Evolutionary conservation across 495 filamentous ascomycete species (phyloP), one percentile per base, ranked within the genome.

Genomic region (Penicillium arizonense): DNA sequence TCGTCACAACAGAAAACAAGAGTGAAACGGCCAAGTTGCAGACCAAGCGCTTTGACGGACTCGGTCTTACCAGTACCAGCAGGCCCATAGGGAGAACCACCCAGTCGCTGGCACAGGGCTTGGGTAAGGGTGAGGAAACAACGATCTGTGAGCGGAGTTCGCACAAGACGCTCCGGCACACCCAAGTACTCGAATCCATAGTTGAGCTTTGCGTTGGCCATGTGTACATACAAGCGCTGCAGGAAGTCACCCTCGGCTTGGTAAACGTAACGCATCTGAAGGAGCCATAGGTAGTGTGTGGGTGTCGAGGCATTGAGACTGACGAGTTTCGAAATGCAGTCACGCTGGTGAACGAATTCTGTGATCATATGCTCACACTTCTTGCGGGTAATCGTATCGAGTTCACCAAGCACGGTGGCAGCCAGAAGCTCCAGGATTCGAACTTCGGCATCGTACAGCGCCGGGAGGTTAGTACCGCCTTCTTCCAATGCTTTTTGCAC

Each of bases 41-140:
- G 82, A 76, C 94, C 94, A 26, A 99, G 80, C 24, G 94, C 94
- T 72, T 99, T 99, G 61, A 99, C 94, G 0, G 94, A 97, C 63
- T 99, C 94, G 1, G 94, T 99, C 72, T 99, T 99, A 65, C 94
- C 94, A n/a, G 94, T 99, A 75, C 94, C 94, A 36, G 94, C 94
- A 35, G 94, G 94, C 24, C 94, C 94, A 63, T 99, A 99, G 3
- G 94, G 94, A 39, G 94, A 99, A 39, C 94, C 94, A 71, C 94
- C 94, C 36, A 99, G 82, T 63, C 91, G 82, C 65, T 99, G 94
- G 64, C 89, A 95, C 37, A 97, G 80, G 5, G 94, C 94, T 75
- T 97, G 94, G 16, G 91, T 97, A 26, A 97, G 82, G 9, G 94
- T 99, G 41, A 97, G 82, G 82, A 97, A 99, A 74, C 94, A 99